These are phyloP conservation scores for Cladosporium sp. DNA, from an alignment of 2,329 filamentous ascomycete genomes.

Conservation along the genomic window DNA sequence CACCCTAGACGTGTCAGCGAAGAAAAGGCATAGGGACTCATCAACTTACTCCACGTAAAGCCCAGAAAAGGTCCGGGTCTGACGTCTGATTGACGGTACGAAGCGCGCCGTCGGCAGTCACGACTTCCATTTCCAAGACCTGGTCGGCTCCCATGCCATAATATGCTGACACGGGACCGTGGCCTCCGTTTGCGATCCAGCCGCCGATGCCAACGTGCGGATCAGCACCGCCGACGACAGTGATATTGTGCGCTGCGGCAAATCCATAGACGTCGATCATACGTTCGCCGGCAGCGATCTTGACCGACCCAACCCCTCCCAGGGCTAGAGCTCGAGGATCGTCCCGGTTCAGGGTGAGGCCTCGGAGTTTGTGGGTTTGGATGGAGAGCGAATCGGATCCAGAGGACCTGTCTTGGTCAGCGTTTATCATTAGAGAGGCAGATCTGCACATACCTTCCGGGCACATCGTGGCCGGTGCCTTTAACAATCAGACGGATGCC, in stretches of 20 bases:
- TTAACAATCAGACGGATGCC: constrained; percentile 13
- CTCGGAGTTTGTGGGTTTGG: constrained; percentile 3
- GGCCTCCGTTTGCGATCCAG: constrained; percentile 56
- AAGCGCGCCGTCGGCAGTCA: constrained; percentile 45
- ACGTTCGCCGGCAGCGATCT: constrained; percentile 49
- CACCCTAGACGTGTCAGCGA: constrained; percentile 33
- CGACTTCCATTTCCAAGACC: constrained; percentile 40
- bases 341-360: not conserved
- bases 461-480: constrained; percentile 17
- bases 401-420: constrained; percentile 2
- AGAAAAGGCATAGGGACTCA: not conserved
- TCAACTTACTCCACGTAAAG: constrained; percentile 41
- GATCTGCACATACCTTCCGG: constrained; percentile 9
- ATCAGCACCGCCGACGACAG: constrained; percentile 50
- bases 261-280: constrained; percentile 44
- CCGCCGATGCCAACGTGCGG: constrained; percentile 55
- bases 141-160: constrained; percentile 57
- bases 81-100: constrained; percentile 42
- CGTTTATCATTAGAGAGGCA: not conserved
- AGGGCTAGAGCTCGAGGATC: constrained; percentile 10
- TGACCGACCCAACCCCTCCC: constrained; percentile 29
- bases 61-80: constrained; percentile 59
- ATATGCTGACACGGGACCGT: constrained; percentile 46
- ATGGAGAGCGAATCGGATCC: constrained; percentile 9
- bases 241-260: constrained; percentile 40